Evolutionary conservation across 805 yeast genomes (phyloP), one percentile per base, ranked within the genome.

Genomic region (Lipomyces sp.): DNA sequence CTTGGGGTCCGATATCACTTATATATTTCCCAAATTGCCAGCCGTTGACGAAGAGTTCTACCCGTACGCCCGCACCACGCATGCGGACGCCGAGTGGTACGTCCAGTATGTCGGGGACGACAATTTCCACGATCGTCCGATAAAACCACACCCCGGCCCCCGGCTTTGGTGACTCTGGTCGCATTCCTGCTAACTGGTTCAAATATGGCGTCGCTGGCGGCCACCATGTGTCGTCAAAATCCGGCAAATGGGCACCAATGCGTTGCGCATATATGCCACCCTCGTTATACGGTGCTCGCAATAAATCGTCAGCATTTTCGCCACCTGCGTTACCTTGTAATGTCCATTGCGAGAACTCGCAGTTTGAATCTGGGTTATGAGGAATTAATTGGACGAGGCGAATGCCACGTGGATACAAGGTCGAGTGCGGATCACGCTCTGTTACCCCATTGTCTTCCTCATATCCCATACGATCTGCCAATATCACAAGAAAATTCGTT

Each of bases 261-360:
- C 69, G 57, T 48, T 59, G 66, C 2, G 58, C 66, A n/a, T 66
- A 66, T 8, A 50, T 11, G 2, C 69, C 69, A 34, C 53, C 66
- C 42, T 66, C 69, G 42, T 66, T 66, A 35, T 54, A 66, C 15
- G 69, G 69, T 11, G 69, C 69, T 3, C 69, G 69, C 2, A 66
- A 55, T n/a, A 63, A 35, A 59, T 66, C 69, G 45, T 63, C 64
- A 45, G 33, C 56, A 18, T 18, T 5, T 34, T 66, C 66, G n/a
- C 64, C 69, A 11, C 66, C 66, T 2, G 53, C 64, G 55, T 66
- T 66, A 6, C 69, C 69, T 56, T 66, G 69, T 8, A 66, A 34
- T 30, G 34, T 37, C 69, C 69, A 66, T 30, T 53, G 39, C n/a
- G 56, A 54, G 61, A 66, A 66, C 11, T n/a, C 37, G n/a, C 59